These are phyloP conservation scores for Calcarisporium arbuscula DNA, from an alignment of 2,329 filamentous ascomycete species.

Conservation along the genomic window DNA sequence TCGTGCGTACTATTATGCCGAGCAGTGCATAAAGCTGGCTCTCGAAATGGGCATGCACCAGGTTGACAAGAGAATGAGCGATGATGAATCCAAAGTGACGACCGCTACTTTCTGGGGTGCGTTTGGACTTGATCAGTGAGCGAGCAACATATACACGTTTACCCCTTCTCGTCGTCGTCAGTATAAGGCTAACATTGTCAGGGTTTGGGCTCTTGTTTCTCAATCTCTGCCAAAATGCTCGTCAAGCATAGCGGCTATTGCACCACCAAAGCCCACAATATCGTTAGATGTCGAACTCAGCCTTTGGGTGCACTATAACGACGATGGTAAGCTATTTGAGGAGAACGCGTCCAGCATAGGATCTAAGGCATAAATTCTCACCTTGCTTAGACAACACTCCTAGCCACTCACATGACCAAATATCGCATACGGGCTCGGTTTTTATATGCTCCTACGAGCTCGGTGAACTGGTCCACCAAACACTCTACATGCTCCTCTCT, in stretches of 20 bases:
- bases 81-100: slow-evolving; percentile 52
- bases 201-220: slow-evolving; percentile 51
- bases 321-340: slow-evolving; percentile 48
- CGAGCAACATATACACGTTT: slow-evolving; percentile 13
- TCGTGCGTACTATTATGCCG: slow-evolving; percentile 65
- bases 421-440: slow-evolving; percentile 61
- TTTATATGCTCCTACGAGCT: slow-evolving; percentile 66
- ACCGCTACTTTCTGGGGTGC: slow-evolving; percentile 57
- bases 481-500: slow-evolving; percentile 65
- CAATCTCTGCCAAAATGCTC: no score
- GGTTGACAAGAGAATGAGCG: slow-evolving; percentile 38
- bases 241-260: no score
- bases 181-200: slow-evolving; percentile 56
- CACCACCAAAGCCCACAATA: slow-evolving; percentile 54
- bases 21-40: slow-evolving; percentile 65
- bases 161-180: slow-evolving; percentile 54
- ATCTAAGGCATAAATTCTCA: not conserved
- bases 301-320: slow-evolving; percentile 53
- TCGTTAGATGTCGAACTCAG: slow-evolving; percentile 55
- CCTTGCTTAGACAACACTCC: slow-evolving; percentile 40
- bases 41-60: slow-evolving; percentile 66
- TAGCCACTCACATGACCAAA: slow-evolving; percentile 52
- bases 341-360: not conserved
- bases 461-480: slow-evolving; percentile 67
- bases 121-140: slow-evolving; percentile 58